phyloP scores from a whole-genome alignment of 1,139 yeast genomes.

The Kodamaea arcana region DNA sequence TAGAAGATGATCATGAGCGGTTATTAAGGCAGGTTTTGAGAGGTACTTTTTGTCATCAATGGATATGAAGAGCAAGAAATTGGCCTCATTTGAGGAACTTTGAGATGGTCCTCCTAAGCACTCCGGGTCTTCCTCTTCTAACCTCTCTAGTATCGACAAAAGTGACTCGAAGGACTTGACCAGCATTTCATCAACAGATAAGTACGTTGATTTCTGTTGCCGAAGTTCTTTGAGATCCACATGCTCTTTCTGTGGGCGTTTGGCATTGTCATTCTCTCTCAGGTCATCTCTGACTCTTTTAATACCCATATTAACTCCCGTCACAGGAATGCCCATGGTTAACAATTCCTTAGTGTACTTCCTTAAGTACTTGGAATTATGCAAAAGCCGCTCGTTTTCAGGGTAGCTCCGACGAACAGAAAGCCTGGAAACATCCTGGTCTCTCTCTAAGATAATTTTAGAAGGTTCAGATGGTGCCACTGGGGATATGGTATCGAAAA shows the following conservation, averaged over 20 bases:
- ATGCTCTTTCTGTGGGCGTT: too few relatives aligned
- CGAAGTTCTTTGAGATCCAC: too few relatives aligned
- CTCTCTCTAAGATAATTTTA: not conserved
- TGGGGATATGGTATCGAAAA: conserved; percentile 4
- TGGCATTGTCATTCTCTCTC: too few relatives aligned
- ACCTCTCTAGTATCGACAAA: conserved; percentile 3
- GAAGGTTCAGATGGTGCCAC: not conserved
- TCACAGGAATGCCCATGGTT: not conserved
- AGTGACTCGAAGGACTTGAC: conserved; percentile 4
- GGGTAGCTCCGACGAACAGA: conserved; percentile 14
- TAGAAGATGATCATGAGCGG: conserved; percentile 7
- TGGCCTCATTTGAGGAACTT: too few relatives aligned
- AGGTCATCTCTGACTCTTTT: too few relatives aligned
- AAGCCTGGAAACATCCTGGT: conserved; percentile 7
- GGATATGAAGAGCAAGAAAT: too few relatives aligned
- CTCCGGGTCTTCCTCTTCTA: too few relatives aligned
- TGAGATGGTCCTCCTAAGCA: too few relatives aligned
- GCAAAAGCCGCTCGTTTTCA: conserved; percentile 6
- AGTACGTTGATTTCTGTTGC: conserved; percentile 9
- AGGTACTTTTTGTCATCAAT: conserved; percentile 4
- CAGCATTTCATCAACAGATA: conserved; percentile 5
- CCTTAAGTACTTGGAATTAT: conserved; percentile 11
- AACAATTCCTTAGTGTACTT: conserved; percentile 8
- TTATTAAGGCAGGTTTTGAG: conserved; percentile 2
- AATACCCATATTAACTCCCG: not conserved